Evolutionary conservation across 192 early-diverging fungal genomes (phyloP), one percentile per base, ranked within the genome.

Genomic region (Paraglomus brasilianum): DNA sequence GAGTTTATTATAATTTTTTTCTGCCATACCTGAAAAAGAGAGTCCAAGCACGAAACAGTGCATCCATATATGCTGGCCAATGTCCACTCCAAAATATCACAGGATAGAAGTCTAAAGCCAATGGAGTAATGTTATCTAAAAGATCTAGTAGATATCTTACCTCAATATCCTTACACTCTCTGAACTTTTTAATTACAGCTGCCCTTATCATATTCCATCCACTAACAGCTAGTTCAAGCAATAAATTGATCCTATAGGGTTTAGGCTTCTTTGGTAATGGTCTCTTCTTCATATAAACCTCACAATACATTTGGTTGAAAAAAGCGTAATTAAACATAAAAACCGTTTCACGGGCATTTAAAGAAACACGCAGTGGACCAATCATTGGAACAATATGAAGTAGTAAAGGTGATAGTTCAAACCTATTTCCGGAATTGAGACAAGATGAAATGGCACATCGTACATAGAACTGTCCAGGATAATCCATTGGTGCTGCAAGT

Each of bases 271-370:
- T 66, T 3, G 49, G 40, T 19, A 66, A 22, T 0, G 39, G 49
- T 42, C 52, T 51, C 30, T 51, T 39, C 19, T 51, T 19, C 1
- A 39, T 24, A 53, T 52, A 66, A 17, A 51, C 49, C 11, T 52
- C 49, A 42, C 53, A 8, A 42, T 52, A 51, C 38, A 66, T 30
- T 36, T 64, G 5, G 22, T 64, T 11, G 17, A 63, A 63, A 63
- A 63, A 63, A 63, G 10, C 24, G 38, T 63, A 2, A 46, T 63
- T n/a, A n/a, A 60, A 5, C 39, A 60, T 36, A 60, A 60, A 60
- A 4, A 61, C 40, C 1, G 40, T 61, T 30, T 61, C 10, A 61
- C 40, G 9, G 44, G 0, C 44, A 61, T 61, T 61, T 15, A 61
- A 61, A 17, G 14, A 61, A 43, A 61, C 39, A 61, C n/a, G n/a